These are phyloP conservation scores for Simplicillium aogashimaense DNA, from an alignment of 2,329 filamentous ascomycete species.

Conservation along the genomic window DNA sequence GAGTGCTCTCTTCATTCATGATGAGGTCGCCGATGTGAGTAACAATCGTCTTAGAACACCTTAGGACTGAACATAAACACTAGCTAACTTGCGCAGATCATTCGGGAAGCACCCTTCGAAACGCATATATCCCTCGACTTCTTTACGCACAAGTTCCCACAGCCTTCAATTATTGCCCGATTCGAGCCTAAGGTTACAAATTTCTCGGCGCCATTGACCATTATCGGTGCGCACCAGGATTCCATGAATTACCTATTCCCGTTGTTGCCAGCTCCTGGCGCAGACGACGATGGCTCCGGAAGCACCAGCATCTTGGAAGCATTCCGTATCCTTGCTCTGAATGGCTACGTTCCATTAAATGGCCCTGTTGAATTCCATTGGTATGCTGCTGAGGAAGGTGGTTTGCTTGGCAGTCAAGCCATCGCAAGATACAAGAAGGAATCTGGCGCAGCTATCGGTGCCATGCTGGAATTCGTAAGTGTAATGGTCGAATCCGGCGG, in stretches of 20 bases:
- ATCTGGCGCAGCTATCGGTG: slow-evolving; percentile 51
- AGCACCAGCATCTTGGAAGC: slow-evolving; percentile 67
- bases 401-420: slow-evolving; percentile 53
- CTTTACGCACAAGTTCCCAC: slow-evolving; percentile 59
- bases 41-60: neutral
- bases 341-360: slow-evolving; percentile 19
- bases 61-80: neutral
- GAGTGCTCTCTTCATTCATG: slow-evolving; percentile 23
- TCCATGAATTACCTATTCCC: slow-evolving; percentile 66
- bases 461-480: slow-evolving; percentile 54
- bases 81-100: slow-evolving; percentile 13
- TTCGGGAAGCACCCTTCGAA: slow-evolving; percentile 21
- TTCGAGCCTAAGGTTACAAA: slow-evolving; percentile 35
- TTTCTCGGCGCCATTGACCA: slow-evolving; percentile 22
- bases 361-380: slow-evolving; percentile 62
- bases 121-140: slow-evolving; percentile 29
- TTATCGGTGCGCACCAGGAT: slow-evolving; percentile 64
- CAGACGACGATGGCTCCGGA: slow-evolving; percentile 64
- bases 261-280: slow-evolving; percentile 58
- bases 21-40: slow-evolving; percentile 19
- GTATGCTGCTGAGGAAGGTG: slow-evolving; percentile 72
- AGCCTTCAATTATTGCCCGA: slow-evolving; percentile 62
- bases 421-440: slow-evolving; percentile 59
- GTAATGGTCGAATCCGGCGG: slow-evolving; percentile 32
- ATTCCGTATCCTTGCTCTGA: slow-evolving; percentile 51